phyloP scores from a whole-genome alignment of 441 rosid species.

The Biscutella auriculata region DNA sequence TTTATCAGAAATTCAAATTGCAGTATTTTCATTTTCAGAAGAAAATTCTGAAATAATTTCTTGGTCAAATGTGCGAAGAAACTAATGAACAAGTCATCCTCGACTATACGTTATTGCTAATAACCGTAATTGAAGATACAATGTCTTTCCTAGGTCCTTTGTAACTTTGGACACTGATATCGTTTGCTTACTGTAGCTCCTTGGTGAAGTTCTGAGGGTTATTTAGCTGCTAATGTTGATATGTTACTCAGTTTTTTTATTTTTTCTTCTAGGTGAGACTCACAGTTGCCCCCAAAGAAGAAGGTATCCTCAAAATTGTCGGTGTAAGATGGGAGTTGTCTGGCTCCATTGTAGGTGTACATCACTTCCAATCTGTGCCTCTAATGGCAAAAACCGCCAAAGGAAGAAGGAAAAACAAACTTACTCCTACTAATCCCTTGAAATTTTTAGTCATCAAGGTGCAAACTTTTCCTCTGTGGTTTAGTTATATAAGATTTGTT shows the following conservation, averaged over 20 bases:
- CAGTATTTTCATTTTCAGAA: conserved; percentile 1
- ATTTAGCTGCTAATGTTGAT: not conserved
- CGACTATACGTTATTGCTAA: not conserved
- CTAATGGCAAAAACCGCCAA: conserved; percentile 37
- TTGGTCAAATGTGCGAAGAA: conserved; percentile 1
- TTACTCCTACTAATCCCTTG: conserved; percentile 41
- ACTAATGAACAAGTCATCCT: not conserved
- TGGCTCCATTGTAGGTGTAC: conserved; percentile 66
- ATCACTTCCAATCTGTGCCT: conserved; percentile 46
- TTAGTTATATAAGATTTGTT: conserved; percentile 9
- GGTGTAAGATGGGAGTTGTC: conserved; percentile 94
- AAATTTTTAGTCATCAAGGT: conserved; percentile 87
- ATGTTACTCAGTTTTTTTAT: not conserved
- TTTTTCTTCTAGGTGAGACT: conserved; percentile 58
- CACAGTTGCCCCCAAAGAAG: conserved; percentile 67
- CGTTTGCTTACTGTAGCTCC: not conserved
- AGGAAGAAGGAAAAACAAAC: conserved; percentile 46
- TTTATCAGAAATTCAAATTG: not conserved
- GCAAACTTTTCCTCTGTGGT: conserved; percentile 4
- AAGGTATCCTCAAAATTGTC: conserved; percentile 77
- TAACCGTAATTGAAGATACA: conserved; percentile 2
- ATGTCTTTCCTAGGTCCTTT: not conserved
- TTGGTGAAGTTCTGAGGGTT: conserved; percentile 4
- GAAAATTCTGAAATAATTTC: not conserved
- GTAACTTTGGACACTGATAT: not conserved